Base-by-base conservation (phyloP, 1,139 yeast genomes). In the Blastobotrys serpentis region DNA sequence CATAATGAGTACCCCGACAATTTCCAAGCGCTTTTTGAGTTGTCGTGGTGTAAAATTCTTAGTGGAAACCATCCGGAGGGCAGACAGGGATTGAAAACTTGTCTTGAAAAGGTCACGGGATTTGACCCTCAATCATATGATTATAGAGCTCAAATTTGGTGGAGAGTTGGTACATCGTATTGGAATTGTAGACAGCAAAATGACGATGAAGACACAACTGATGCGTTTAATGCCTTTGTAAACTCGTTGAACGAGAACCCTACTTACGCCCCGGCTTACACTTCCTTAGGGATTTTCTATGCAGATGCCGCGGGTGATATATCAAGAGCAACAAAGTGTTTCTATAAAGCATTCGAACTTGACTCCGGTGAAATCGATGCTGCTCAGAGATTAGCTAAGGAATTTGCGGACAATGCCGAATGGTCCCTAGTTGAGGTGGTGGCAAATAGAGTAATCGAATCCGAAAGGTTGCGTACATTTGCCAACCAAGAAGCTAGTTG, bases 341-440 rank as follows among this genome's bases (percentile, higher is more conserved):
- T 84, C 63, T 82, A 84, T 63, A 86, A 83, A 60, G 96, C 98
- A 0, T 87, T 92, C 63, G 98, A 92, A 61, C 69, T 92, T 36
- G 95, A 89, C 65, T 77, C 83, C 0, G 78, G 84, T 13, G 95
- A 92, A 61, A 70, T 85, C 7, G 72, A 69, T 1, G 86, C 98
- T 0, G 96, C 96, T 0, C 76, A 77, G 57, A 78, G 78, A 52
- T 74, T 92, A 48, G 89, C 88, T 1, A 74, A 77, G 19, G 82
- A 81, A 13, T 82, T 88, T 56, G 76, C 96, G 1, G 70, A 71
- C 2, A 72, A 73, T 16, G 72, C 77, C 47, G 95, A 90, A 56
- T 92, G 98, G 98, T 84, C 79, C 21, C 74, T 86, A 34, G 96
- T 95, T 0, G 88, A 87, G 52, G 75, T 84, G 4, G 73, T 92